These are phyloP conservation scores for Galerina sulciceps DNA, from an alignment of 768 basidiomycete genomes.

Conservation along the genomic window DNA sequence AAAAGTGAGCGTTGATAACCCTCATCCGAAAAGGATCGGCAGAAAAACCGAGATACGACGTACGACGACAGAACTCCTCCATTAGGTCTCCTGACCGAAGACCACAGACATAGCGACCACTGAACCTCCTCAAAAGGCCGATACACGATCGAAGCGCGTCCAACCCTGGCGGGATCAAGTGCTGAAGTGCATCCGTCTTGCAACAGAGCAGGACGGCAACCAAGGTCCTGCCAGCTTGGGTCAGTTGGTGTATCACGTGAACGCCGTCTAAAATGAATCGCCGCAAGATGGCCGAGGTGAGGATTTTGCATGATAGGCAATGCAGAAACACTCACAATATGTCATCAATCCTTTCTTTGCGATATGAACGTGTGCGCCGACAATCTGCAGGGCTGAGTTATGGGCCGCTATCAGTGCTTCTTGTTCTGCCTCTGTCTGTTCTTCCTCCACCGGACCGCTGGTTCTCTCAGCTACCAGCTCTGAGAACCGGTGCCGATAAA, in stretches of 20 bases:
- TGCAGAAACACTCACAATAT: slow-evolving; percentile 68
- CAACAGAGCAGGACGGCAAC: slow-evolving; percentile 88
- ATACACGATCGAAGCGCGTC: slow-evolving; percentile 90
- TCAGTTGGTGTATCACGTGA: slow-evolving; percentile 94
- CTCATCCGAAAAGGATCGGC: neutral
- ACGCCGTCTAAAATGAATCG: slow-evolving; percentile 70
- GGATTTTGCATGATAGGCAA: slow-evolving; percentile 3
- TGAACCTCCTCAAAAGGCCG: slow-evolving; percentile 85
- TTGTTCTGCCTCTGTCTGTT: slow-evolving; percentile 70
- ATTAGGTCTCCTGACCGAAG: slow-evolving; percentile 89
- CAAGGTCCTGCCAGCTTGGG: slow-evolving; percentile 90
- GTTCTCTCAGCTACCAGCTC: slow-evolving; percentile 75
- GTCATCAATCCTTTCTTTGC: slow-evolving; percentile 93
- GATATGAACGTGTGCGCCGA: slow-evolving; percentile 81
- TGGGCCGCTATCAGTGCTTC: slow-evolving; percentile 82
- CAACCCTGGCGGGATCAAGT: slow-evolving; percentile 79
- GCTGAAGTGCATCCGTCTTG: slow-evolving; percentile 76
- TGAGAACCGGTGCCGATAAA: slow-evolving; percentile 86
- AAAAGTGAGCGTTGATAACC: slow-evolving; percentile 5
- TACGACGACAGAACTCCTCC: slow-evolving; percentile 92
- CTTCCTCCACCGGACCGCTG: slow-evolving; percentile 51
- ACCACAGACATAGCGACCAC: slow-evolving; percentile 91
- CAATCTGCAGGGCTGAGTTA: slow-evolving; percentile 78
- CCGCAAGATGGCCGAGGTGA: slow-evolving; percentile 4
- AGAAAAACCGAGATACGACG: slow-evolving; percentile 24